phyloP scores from a whole-genome alignment of 352 stramenopile species.

The Pythium vanterpoolii region DNA sequence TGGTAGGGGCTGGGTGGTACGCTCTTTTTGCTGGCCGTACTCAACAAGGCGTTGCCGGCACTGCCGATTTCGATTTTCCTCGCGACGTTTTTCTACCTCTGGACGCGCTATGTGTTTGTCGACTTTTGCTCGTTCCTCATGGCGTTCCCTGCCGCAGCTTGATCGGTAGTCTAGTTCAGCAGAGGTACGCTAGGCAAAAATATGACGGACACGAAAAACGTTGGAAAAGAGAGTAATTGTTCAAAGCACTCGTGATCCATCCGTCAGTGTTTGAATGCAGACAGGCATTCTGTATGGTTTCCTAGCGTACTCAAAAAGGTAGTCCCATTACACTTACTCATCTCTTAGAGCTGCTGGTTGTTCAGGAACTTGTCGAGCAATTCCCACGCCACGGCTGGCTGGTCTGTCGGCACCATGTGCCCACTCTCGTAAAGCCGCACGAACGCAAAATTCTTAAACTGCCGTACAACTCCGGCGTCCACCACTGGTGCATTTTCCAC shows the following conservation, averaged over 20 bases:
- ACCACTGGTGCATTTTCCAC: neutral
- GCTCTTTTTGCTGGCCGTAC: constrained; percentile 93
- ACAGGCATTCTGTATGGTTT: too few species aligned
- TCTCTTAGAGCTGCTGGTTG: constrained; percentile 5
- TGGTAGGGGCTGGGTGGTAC: constrained; percentile 89
- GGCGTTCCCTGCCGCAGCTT: constrained; percentile 22
- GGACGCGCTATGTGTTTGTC: constrained; percentile 79
- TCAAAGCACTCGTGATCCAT: too few species aligned
- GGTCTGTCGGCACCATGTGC: constrained; percentile 89
- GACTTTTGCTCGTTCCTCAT: constrained; percentile 85
- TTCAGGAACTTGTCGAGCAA: constrained; percentile 84
- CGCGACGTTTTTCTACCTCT: constrained; percentile 79
- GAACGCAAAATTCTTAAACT: constrained; percentile 59
- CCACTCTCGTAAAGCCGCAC: constrained; percentile 82
- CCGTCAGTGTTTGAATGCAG: neutral
- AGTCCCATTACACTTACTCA: too few species aligned
- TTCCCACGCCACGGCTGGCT: constrained; percentile 66
- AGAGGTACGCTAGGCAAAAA: too few species aligned
- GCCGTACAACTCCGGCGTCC: constrained; percentile 20
- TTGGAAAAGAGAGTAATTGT: too few species aligned
- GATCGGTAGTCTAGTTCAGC: too few species aligned
- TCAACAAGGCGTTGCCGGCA: constrained; percentile 92
- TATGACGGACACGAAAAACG: too few species aligned
- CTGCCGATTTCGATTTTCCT: constrained; percentile 94
- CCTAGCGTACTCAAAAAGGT: too few species aligned